Base-by-base conservation (phyloP, 768 basidiomycete genomes). In the Hortiboletus flavorubellus region DNA sequence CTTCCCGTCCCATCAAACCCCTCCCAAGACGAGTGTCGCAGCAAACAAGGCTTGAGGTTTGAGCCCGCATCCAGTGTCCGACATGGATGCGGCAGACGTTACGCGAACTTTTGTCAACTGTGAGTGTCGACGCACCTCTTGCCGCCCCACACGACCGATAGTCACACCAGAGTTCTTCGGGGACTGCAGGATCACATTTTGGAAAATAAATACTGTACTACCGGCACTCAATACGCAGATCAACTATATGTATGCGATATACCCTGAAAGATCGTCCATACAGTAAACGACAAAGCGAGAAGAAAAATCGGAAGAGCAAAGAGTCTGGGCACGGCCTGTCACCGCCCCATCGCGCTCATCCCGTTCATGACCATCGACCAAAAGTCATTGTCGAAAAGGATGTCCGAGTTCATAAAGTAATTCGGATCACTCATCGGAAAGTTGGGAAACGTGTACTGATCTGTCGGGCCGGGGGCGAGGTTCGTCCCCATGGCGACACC, bases 1-100 rank as follows among this genome's bases (percentile, higher is more conserved):
- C 69, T 23, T 74, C 78, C 1, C 72, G 81, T 30, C 70, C 72
- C 33, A 76, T 80, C 53, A 79, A 72, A 57, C 79, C 81, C 29
- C 73, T 82, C 34, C 81, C 80, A 9, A 72, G 68, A 57, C 76
- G 80, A 40, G 57, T 59, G n/a, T 53, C 49, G 6, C 56, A 48
- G 44, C 55, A 57, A 49, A 62, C 74, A 5, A 61, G 68, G 35
- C 69, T 74, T 34, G 68, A 72, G 4, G 67, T 73, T n/a, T 76
- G 51, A 55, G 45, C 38, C 18, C 26, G 26, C 26, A 26, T 26
- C 26, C 26, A 26, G 26, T 5, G 26, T 26, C 26, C 26, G 26
- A 26, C 26, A 5, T 26, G 26, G 26, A 26, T 26, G 26, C 26
- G 26, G 26, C 26, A 26, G 4, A 26, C 26, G 26, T 26, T 26